A percentile compares a stretch with the other conserved stretches of the same genome.
Conservation (phyloP, 768 basidiomycete genomes). For the Rhodotorula babjevae region DNA sequence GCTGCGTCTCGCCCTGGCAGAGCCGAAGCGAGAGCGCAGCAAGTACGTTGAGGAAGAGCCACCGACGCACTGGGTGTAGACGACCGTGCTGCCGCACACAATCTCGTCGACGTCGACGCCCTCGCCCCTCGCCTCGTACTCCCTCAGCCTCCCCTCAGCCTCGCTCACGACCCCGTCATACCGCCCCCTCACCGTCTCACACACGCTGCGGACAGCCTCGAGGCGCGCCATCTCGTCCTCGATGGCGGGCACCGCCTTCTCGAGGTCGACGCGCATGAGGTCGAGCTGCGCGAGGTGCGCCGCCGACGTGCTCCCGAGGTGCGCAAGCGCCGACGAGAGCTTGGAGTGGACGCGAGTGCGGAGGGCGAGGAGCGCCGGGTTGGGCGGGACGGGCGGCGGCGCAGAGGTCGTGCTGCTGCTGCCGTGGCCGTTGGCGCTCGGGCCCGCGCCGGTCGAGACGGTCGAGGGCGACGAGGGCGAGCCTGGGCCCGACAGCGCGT, state of each 20-base stretch:
- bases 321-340: conserved; percentile 59
- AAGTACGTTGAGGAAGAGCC: neutral
- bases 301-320: conserved; percentile 50
- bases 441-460: neutral
- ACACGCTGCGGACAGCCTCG: conserved; percentile 88
- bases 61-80: conserved; percentile 82
- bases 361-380: conserved; percentile 78
- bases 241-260: conserved; percentile 85
- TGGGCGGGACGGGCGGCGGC: conserved; percentile 73
- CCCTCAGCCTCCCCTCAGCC: conserved; percentile 68
- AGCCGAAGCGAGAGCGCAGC: no score
- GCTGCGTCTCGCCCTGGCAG: neutral
- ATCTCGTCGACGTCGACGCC: conserved; percentile 87
- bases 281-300: conserved; percentile 61
- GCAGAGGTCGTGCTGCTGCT: conserved; percentile 1
- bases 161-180: conserved; percentile 60
- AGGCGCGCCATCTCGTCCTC: conserved; percentile 92
- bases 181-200: conserved; percentile 67
- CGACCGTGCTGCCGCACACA: conserved; percentile 89
- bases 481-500: neutral
- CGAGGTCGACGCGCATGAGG: conserved; percentile 75
- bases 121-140: conserved; percentile 76
- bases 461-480: neutral
- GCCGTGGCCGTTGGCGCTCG: no score
- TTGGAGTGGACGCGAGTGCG: conserved; percentile 73